These are phyloP conservation scores for Colletotrichum sp. DNA, from an alignment of 2,329 filamentous ascomycete species.

Conservation along the genomic window DNA sequence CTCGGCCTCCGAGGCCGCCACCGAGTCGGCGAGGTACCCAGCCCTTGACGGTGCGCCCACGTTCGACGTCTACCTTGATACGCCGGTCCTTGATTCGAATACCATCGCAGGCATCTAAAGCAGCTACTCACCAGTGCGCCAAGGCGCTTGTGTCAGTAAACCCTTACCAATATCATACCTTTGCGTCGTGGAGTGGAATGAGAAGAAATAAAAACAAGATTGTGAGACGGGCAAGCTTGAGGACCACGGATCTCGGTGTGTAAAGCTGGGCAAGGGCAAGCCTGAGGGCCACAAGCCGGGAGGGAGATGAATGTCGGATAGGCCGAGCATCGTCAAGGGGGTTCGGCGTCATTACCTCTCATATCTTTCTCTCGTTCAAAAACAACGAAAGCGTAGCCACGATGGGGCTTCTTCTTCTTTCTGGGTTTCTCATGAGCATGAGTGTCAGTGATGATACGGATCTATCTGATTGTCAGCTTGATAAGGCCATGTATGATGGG, in stretches of 20 bases:
- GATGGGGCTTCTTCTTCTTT: slow-evolving; percentile 81
- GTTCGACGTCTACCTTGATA: slow-evolving; percentile 94
- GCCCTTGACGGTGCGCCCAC: slow-evolving; percentile 89
- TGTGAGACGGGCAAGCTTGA: slow-evolving; percentile 62
- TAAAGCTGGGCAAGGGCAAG: slow-evolving; percentile 42
- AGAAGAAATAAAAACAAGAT: slow-evolving; percentile 30
- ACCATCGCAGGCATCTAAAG: slow-evolving; percentile 84
- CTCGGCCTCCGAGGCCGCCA: slow-evolving; percentile 88
- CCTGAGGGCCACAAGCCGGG: slow-evolving; percentile 49
- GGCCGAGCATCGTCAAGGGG: slow-evolving; percentile 12
- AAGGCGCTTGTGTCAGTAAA: slow-evolving; percentile 71
- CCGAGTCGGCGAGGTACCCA: slow-evolving; percentile 94
- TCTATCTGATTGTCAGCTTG: slow-evolving; percentile 54
- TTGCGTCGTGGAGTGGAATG: slow-evolving; percentile 26
- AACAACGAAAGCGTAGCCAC: slow-evolving; percentile 95
- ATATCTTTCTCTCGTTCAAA: slow-evolving; percentile 98
- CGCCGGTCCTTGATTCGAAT: slow-evolving; percentile 91
- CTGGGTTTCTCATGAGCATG: slow-evolving; percentile 72
- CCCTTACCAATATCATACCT: slow-evolving; percentile 58
- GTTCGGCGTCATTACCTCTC: slow-evolving; percentile 78
- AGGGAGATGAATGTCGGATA: slow-evolving; percentile 25
- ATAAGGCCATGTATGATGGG: not conserved
- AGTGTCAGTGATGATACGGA: slow-evolving; percentile 84
- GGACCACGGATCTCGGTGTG: slow-evolving; percentile 57
- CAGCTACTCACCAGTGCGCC: slow-evolving; percentile 75